These are phyloP conservation scores for Datura wrightii DNA, from an alignment of 257 asterid genomes.

Conservation along the genomic window DNA sequence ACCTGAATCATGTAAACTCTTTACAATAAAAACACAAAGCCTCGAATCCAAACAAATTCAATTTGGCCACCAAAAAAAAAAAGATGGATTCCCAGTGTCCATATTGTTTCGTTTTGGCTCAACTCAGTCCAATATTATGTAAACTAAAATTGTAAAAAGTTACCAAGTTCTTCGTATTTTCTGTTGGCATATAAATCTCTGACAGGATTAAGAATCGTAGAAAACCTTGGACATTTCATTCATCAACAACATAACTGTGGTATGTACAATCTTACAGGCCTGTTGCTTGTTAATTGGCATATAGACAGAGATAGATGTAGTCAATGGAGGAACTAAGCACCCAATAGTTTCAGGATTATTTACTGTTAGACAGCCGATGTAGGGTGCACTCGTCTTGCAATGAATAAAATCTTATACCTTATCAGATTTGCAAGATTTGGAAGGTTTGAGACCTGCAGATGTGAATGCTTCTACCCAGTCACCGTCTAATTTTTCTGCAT, in stretches of 20 bases:
- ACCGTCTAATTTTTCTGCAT: neutral
- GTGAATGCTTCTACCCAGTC: neutral
- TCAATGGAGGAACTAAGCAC: neutral
- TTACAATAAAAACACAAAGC: neutral
- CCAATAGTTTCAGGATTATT: neutral
- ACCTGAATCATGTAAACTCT: neutral
- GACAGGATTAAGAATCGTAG: neutral
- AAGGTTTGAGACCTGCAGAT: neutral
- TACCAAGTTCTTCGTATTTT: neutral
- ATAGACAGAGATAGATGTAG: neutral
- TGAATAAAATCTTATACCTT: conserved; percentile 25
- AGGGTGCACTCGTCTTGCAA: conserved; percentile 27
- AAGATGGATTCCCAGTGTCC: neutral
- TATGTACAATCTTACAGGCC: conserved; percentile 17
- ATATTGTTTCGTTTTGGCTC: neutral
- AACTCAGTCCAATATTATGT: neutral
- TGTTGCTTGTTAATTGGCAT: conserved; percentile 16
- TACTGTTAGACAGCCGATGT: conserved; percentile 14
- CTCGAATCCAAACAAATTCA: neutral
- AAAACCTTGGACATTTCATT: neutral
- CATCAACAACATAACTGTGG: neutral
- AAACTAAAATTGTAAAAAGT: neutral
- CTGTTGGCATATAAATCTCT: neutral
- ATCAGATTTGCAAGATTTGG: conserved; percentile 22
- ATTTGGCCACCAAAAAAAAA: neutral